Evolutionary conservation across 1,284 basidiomycete species (phyloP).

Genomic region (Ustilago bromivora): DNA sequence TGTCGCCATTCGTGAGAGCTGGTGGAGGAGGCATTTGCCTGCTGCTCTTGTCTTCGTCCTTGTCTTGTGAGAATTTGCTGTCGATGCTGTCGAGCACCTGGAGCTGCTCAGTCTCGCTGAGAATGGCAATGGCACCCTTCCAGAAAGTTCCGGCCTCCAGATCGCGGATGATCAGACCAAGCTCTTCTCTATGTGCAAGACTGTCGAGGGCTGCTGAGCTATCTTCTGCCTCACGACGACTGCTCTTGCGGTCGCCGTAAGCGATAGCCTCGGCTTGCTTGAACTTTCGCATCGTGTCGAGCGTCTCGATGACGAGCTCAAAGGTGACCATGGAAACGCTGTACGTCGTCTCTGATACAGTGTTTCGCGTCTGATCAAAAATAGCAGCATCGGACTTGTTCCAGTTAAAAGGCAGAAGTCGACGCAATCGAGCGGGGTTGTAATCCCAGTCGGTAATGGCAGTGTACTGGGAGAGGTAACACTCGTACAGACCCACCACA

Average conservation of each 20-base stretch:
- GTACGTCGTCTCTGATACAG: slow-evolving; percentile 34
- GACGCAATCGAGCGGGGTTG: slow-evolving; percentile 37
- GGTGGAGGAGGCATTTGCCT: slow-evolving; percentile 14
- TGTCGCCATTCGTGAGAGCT: not conserved
- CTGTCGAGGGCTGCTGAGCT: slow-evolving; percentile 41
- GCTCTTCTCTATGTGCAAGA: slow-evolving; percentile 39
- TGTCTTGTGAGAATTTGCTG: not conserved
- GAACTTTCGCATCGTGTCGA: slow-evolving; percentile 46
- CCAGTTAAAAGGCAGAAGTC: slow-evolving; percentile 43
- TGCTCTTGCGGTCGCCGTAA: slow-evolving; percentile 33
- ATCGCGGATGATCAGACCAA: slow-evolving; percentile 36
- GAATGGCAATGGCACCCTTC: slow-evolving; percentile 25
- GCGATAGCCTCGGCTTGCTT: slow-evolving; percentile 34
- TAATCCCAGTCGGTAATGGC: slow-evolving; percentile 52
- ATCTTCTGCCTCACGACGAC: slow-evolving; percentile 35
- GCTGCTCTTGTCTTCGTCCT: slow-evolving; percentile 7
- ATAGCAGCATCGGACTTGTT: slow-evolving; percentile 27
- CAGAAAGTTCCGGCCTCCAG: slow-evolving; percentile 43
- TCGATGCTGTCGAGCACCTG: slow-evolving; percentile 15
- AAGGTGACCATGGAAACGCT: slow-evolving; percentile 46
- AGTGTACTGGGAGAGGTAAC: slow-evolving; percentile 41
- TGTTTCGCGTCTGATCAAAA: slow-evolving; percentile 25
- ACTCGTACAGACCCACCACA: slow-evolving; percentile 35
- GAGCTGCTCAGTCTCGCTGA: slow-evolving; percentile 33
- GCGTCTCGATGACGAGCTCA: slow-evolving; percentile 45